These are phyloP conservation scores for Citrus hindsii DNA, from an alignment of 345 rosid genomes.

Conservation along the genomic window DNA sequence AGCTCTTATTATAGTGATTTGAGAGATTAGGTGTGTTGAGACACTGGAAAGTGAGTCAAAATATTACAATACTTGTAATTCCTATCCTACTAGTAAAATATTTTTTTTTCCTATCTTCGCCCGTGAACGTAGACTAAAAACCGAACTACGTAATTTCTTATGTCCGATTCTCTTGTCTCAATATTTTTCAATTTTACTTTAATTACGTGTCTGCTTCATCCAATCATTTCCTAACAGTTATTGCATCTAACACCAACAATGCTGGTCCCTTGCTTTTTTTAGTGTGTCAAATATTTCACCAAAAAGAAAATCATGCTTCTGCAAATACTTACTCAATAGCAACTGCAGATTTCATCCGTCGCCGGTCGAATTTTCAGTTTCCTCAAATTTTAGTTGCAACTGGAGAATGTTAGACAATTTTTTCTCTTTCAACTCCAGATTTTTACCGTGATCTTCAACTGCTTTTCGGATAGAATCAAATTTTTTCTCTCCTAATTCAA, in stretches of 20 bases:
- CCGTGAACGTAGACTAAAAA: rapidly evolving
- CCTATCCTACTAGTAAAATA: no score
- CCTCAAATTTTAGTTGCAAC: slow-evolving; percentile 24
- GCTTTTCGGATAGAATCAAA: background rate
- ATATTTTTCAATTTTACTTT: no score
- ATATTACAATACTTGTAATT: no score
- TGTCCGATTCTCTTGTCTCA: no score
- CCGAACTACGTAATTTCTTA: no score
- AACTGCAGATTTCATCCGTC: slow-evolving; percentile 42
- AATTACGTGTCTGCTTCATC: rapidly evolving
- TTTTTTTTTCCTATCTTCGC: rapidly evolving
- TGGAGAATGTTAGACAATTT: background rate
- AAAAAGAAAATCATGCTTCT: slow-evolving; percentile 24
- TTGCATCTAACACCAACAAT: no score
- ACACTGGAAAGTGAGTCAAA: no score
- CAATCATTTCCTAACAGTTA: no score
- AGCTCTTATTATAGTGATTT: no score
- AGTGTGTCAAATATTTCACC: slow-evolving; percentile 21
- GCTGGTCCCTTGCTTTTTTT: slow-evolving; percentile 36
- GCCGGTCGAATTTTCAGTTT: slow-evolving; percentile 24
- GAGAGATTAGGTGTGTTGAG: no score
- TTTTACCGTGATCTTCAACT: slow-evolving; percentile 12
- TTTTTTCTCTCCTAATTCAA: slow-evolving; percentile 18
- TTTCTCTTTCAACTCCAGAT: slow-evolving; percentile 18
- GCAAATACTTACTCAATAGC: slow-evolving; percentile 39